Evolutionary conservation across 148 eudicot species (phyloP).

Genomic region (Spergularia bocconei): DNA sequence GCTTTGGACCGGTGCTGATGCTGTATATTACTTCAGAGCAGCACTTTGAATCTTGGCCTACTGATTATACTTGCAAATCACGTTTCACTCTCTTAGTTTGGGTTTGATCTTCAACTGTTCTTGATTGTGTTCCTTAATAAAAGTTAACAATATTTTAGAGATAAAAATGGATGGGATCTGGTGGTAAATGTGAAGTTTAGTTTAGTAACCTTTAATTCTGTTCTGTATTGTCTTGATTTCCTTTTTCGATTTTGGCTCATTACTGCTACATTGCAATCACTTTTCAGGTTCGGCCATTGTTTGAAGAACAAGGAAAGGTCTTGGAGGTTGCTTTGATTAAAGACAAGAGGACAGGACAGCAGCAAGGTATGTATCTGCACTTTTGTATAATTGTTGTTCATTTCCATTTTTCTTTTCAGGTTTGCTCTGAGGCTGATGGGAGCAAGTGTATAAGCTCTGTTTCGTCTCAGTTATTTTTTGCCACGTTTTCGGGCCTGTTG

Average conservation of each 20-base stretch:
- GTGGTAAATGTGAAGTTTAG: not conserved
- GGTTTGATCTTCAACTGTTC: not conserved
- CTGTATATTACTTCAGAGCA: not conserved
- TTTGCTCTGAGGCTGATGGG: constrained; percentile 64
- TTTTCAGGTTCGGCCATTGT: constrained; percentile 78
- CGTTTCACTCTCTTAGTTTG: not conserved
- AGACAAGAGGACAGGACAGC: constrained; percentile 88
- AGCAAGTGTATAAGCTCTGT: constrained; percentile 68
- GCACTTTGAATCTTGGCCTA: not conserved
- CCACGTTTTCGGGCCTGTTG: constrained; percentile 56
- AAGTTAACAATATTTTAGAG: not conserved
- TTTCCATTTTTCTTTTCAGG: constrained; percentile 68
- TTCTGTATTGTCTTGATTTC: not conserved
- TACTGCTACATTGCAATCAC: constrained; percentile 10
- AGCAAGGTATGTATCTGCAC: constrained; percentile 70
- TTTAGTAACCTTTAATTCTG: not conserved
- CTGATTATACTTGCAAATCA: not conserved
- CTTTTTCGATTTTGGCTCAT: not conserved
- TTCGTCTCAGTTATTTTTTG: constrained; percentile 60
- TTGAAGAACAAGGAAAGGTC: constrained; percentile 86
- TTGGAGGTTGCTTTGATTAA: constrained; percentile 90
- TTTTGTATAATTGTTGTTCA: constrained; percentile 27
- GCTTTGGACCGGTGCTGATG: no score
- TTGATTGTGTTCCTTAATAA: not conserved
- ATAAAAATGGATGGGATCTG: not conserved